Evolutionary conservation across 495 filamentous ascomycete genomes (phyloP).

Genomic region (Xylaria acuta): DNA sequence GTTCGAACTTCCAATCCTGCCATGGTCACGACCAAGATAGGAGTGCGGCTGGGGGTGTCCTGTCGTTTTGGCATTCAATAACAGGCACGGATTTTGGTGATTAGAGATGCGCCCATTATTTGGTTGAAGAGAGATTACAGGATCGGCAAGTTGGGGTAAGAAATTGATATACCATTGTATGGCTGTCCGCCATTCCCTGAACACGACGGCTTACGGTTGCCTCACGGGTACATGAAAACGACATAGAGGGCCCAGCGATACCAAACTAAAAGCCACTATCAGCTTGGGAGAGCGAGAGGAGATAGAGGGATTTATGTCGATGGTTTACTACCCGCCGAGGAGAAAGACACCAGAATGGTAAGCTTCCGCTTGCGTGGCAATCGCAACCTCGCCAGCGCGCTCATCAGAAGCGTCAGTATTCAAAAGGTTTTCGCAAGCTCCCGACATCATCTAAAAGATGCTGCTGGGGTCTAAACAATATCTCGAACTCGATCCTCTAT

Average conservation of each 20-base stretch:
- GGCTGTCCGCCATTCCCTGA: slow-evolving; percentile 26
- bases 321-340: slow-evolving; percentile 40
- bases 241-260: slow-evolving; percentile 30
- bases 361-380: slow-evolving; percentile 37
- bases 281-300: not conserved
- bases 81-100: not conserved
- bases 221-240: slow-evolving; percentile 11
- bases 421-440: slow-evolving; percentile 39
- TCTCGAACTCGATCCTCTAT: not conserved
- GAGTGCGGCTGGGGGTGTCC: not conserved
- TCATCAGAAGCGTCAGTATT: slow-evolving; percentile 45
- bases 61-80: not conserved
- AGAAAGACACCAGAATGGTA: slow-evolving; percentile 40
- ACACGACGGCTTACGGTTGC: slow-evolving; percentile 24
- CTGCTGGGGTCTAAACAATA: slow-evolving; percentile 38
- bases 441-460: slow-evolving; percentile 37
- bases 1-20: not conserved
- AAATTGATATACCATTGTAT: slow-evolving; percentile 29
- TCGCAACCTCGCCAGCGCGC: slow-evolving; percentile 36
- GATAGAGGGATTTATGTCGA: not conserved
- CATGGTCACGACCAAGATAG: not conserved
- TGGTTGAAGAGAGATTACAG: slow-evolving; percentile 26
- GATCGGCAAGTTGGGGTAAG: slow-evolving; percentile 29
- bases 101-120: slow-evolving; percentile 13
- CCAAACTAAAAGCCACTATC: slow-evolving; percentile 3